A percentile compares a stretch with the other conserved stretches of the same genome.
Evolutionary conservation across 345 rosid species (phyloP).

Genomic region (Litchi chinensis): DNA sequence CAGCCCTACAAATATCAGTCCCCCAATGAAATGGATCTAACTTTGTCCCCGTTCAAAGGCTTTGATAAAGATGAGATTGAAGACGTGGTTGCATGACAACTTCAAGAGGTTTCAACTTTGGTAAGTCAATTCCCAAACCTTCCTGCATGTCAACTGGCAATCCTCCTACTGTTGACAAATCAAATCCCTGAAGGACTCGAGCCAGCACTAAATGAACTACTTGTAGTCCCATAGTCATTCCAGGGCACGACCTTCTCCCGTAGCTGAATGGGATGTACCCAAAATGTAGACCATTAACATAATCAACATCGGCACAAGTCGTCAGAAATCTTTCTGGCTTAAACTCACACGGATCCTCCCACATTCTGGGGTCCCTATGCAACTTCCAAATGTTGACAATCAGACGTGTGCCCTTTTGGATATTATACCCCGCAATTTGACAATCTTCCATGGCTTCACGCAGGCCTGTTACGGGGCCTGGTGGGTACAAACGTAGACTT

Average conservation of each 20-base stretch:
- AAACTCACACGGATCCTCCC: slow-evolving; percentile 43
- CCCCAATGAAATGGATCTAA: too few relatives aligned
- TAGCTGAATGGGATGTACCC: slow-evolving; percentile 49
- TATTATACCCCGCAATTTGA: slow-evolving; percentile 37
- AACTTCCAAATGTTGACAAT: slow-evolving; percentile 61
- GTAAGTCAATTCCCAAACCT: slow-evolving; percentile 50
- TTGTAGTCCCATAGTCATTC: slow-evolving; percentile 39
- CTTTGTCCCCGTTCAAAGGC: background rate
- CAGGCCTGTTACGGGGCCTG: slow-evolving; percentile 52
- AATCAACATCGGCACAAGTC: slow-evolving; percentile 8
- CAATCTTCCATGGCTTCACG: slow-evolving; percentile 58
- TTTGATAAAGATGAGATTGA: slow-evolving; percentile 22
- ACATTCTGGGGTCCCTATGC: slow-evolving; percentile 54
- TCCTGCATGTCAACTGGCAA: slow-evolving; percentile 46
- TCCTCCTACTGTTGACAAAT: slow-evolving; percentile 12
- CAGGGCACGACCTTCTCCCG: slow-evolving; percentile 67
- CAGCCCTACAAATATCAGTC: too few relatives aligned
- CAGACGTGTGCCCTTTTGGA: slow-evolving; percentile 53
- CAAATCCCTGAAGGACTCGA: slow-evolving; percentile 52
- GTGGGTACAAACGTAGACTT: slow-evolving; percentile 52
- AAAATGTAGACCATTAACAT: slow-evolving; percentile 20
- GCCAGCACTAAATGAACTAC: slow-evolving; percentile 50
- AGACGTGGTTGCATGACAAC: slow-evolving; percentile 50
- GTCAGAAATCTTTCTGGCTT: slow-evolving; percentile 55
- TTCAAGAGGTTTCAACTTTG: slow-evolving; percentile 43